Percentiles rank a stretch among this genome's conserved stretches.
Evolutionary conservation across 73 alveolate genomes (phyloP).

Genomic region (Uronychia binucleata): DNA sequence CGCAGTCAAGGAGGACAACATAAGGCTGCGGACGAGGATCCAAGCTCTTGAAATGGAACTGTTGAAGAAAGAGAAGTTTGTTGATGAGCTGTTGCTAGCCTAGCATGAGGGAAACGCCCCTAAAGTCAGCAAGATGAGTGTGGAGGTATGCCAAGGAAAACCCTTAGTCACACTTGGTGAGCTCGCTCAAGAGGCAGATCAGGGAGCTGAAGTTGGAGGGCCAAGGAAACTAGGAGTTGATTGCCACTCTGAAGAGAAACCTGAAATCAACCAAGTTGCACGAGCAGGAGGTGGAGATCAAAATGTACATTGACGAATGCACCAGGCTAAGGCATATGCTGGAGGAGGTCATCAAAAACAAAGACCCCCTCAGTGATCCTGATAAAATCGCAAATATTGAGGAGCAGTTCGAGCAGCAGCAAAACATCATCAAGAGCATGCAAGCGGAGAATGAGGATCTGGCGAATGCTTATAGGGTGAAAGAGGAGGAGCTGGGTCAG

Average conservation of each 20-base stretch:
- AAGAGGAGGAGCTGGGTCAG: conserved; percentile 46
- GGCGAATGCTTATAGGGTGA: conserved; percentile 21
- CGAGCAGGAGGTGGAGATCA: conserved; percentile 55
- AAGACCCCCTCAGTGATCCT: conserved; percentile 63
- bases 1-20: conserved; percentile 51
- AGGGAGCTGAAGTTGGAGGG: conserved; percentile 38
- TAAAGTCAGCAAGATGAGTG: not conserved
- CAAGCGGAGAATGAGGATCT: conserved; percentile 40
- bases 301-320: conserved; percentile 56
- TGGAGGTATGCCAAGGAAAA: not conserved
- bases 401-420: conserved; percentile 45
- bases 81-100: conserved; percentile 26
- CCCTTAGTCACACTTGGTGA: conserved; percentile 22
- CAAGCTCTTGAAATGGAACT: conserved; percentile 41
- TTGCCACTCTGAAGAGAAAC: conserved; percentile 38
- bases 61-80: conserved; percentile 37
- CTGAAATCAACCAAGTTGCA: conserved; percentile 33
- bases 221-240: conserved; percentile 17
- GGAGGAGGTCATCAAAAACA: conserved; percentile 32
- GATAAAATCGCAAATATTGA: conserved; percentile 42
- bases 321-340: conserved; percentile 41
- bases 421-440: conserved; percentile 16
- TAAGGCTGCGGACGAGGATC: conserved; percentile 48
- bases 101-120: conserved; percentile 7
- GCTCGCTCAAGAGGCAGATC: conserved; percentile 47